Evolutionary conservation across 768 basidiomycete species (phyloP).

Genomic region (Mycena galericulata): DNA sequence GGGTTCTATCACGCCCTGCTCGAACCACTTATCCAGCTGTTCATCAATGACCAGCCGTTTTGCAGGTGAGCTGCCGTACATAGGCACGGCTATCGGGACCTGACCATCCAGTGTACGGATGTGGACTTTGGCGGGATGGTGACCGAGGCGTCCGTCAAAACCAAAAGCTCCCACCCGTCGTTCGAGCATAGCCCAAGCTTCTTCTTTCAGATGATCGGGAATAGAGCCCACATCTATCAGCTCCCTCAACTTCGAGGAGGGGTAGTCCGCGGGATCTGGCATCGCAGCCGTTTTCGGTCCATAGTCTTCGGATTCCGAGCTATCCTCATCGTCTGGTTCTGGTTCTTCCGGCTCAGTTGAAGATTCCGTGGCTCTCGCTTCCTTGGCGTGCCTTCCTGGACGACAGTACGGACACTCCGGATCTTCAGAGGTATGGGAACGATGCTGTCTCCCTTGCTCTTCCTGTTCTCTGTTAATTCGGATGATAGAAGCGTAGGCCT

Average conservation of each 20-base stretch:
- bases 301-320: neutral
- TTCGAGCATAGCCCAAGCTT: neutral
- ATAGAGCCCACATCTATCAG: neutral
- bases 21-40: constrained; percentile 5
- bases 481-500: neutral
- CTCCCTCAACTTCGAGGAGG: neutral
- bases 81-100: neutral
- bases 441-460: no score
- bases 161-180: neutral
- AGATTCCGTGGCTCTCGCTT: no score
- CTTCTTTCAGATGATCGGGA: no score
- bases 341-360: no score
- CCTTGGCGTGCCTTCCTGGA: no score
- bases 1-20: neutral
- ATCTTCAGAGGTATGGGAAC: no score
- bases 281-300: constrained; percentile 4
- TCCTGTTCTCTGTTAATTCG: neutral
- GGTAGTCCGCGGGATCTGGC: neutral
- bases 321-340: neutral
- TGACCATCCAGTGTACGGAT: neutral
- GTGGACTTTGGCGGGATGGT: neutral
- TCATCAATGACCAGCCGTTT: neutral
- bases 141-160: neutral
- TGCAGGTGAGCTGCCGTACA: neutral
- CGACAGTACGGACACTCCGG: no score